A percentile compares a stretch with the other conserved stretches of the same genome.
phyloP scores from a whole-genome alignment of 148 eudicot species.

The Chenopodium formosanum region DNA sequence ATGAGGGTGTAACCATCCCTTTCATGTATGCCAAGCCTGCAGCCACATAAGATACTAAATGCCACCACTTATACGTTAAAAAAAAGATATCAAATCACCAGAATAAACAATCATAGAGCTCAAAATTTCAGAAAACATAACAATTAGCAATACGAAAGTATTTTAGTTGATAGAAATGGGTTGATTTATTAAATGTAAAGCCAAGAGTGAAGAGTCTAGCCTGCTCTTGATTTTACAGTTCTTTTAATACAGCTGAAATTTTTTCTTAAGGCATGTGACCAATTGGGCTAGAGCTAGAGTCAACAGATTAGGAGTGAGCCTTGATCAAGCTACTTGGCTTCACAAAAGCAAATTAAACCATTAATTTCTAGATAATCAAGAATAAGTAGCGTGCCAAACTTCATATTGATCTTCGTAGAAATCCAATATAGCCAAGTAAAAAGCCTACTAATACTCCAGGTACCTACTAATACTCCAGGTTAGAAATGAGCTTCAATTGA shows the following conservation, averaged over 20 bases:
- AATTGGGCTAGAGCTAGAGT: background rate
- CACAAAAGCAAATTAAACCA: too few relatives aligned
- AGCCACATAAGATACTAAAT: background rate
- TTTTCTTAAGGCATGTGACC: background rate
- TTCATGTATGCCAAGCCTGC: background rate
- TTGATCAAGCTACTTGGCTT: background rate
- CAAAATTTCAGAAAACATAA: background rate
- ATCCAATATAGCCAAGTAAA: too few relatives aligned
- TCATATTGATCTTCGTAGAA: too few relatives aligned
- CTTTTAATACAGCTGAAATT: background rate
- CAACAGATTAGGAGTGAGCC: background rate
- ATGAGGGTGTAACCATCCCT: background rate
- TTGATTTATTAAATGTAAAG: background rate
- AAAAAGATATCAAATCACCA: background rate
- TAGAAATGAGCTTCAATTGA: background rate
- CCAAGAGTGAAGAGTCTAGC: background rate
- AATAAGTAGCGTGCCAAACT: too few relatives aligned
- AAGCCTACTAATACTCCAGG: too few relatives aligned
- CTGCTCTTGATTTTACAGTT: background rate
- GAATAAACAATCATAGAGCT: background rate
- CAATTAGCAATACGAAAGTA: background rate
- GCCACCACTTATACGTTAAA: background rate
- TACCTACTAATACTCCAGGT: background rate
- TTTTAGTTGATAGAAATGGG: background rate
- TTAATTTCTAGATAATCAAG: background rate